Evolutionary conservation across 805 yeast species (phyloP), one percentile per base, ranked within the genome.

Genomic region (Wickerhamomyces silvicola): DNA sequence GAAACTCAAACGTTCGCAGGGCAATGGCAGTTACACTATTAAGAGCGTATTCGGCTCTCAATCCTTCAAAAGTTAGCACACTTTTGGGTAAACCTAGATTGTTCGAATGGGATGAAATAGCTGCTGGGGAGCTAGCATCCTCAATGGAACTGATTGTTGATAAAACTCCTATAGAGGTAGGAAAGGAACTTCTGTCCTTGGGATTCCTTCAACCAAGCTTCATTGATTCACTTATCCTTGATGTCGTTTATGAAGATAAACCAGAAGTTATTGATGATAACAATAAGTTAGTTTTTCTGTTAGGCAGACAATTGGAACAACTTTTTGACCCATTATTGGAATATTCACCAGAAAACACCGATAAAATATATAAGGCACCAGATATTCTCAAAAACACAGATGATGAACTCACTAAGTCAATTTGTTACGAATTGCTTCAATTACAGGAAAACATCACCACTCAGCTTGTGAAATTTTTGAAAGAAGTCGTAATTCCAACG

Each of bases 261-360:
- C 70, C 66, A 31, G 50, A 46, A 3, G 64, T 69, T 3, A 67
- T 75, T 16, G 84, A 81, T 28, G 62, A 70, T 11, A 90, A 88
- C 55, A 87, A 88, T 49, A 74, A 68, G 36, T 54, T 90, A 14
- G 96, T 87, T 0, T 80, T 69, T 38, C 54, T 81, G 22, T 58
- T 90, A 6, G 97, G 97, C 1, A 79, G 78, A 25, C 97, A 88
- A 54, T 59, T 85, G 25, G 96, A 88, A 42, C 90, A 81, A 45
- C 58, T 90, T 23, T 90, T 90, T 56, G 94, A 90, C 48, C 95
- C 97, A 1, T 59, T 87, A 33, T 69, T 84, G 5, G 97, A 88
- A 56, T 90, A 90, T 53, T 83, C 94, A 0, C 97, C 97, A 0
- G 96, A 90, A 55, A 75, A 79, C 19, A 75, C 94, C 23, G 90